These are phyloP conservation scores for Sugiyamaella castrensis DNA, from an alignment of 1,139 yeast species.

Conservation along the genomic window DNA sequence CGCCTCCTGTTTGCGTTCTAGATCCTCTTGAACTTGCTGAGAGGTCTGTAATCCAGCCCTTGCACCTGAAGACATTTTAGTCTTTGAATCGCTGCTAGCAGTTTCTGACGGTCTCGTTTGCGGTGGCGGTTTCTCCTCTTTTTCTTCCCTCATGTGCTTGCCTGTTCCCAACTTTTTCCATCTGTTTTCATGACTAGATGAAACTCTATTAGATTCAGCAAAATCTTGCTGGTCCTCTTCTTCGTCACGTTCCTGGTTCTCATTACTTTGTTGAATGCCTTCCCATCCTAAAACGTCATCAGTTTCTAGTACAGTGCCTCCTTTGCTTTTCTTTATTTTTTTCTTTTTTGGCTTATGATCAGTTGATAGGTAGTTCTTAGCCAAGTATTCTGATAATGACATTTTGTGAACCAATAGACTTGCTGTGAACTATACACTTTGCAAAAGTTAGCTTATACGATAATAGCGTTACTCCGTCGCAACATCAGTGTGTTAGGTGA, in stretches of 20 bases:
- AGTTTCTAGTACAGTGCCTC: constrained; percentile 22
- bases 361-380: constrained; percentile 44
- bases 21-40: constrained; percentile 40
- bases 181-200: constrained; percentile 15
- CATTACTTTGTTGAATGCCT: constrained; percentile 22
- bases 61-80: constrained; percentile 42
- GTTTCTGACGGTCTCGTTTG: neutral
- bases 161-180: constrained; percentile 36
- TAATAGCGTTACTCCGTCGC: too few relatives aligned
- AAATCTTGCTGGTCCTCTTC: constrained; percentile 9
- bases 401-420: neutral
- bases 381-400: constrained; percentile 54
- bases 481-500: too few relatives aligned
- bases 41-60: constrained; percentile 48
- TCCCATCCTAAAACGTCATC: constrained; percentile 28
- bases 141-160: constrained; percentile 26
- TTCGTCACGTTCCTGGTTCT: constrained; percentile 18
- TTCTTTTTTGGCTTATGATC: constrained; percentile 30
- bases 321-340: constrained; percentile 33
- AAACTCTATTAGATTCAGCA: neutral
- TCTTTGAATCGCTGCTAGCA: constrained; percentile 1
- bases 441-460: neutral
- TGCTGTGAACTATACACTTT: too few relatives aligned
- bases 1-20: constrained; percentile 32
- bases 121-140: constrained; percentile 12